Evolutionary conservation across 345 rosid species (phyloP).

Genomic region (Eutrema yunnanense): DNA sequence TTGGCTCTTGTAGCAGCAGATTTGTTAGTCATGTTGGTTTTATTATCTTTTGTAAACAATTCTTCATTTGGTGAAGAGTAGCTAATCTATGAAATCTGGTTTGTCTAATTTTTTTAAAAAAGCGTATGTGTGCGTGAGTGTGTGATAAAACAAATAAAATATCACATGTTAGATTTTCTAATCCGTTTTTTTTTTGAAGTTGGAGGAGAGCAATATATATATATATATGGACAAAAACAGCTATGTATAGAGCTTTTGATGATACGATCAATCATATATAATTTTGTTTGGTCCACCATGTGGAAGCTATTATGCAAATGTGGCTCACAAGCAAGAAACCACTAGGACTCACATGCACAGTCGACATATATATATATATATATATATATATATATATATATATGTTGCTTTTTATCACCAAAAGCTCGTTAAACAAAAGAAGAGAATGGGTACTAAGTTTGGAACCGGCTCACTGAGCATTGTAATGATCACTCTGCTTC

Average conservation of each 20-base stretch:
- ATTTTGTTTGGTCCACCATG: constrained; percentile 21
- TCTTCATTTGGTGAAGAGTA: no score
- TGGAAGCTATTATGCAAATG: neutral
- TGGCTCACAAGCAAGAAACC: constrained; percentile 13
- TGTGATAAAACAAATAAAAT: neutral
- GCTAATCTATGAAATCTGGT: no score
- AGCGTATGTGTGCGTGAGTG: neutral
- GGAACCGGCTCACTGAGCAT: neutral
- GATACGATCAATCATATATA: neutral
- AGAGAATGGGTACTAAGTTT: constrained; percentile 13
- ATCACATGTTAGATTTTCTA: neutral
- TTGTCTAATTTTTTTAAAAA: no score
- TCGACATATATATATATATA: neutral
- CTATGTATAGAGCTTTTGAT: neutral
- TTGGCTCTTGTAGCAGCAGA: no score
- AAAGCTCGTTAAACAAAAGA: neutral
- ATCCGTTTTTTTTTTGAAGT: neutral
- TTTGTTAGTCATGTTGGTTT: no score
- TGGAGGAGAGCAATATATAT: neutral
- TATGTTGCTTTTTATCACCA: neutral
- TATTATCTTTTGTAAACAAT: no score
- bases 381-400: no score
- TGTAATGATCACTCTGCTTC: constrained; percentile 1
- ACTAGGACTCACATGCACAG: constrained; percentile 22
- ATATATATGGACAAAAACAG: neutral